These are phyloP conservation scores for Astrephomene gubernaculifera DNA, from an alignment of 139 green algal species.

Conservation along the genomic window DNA sequence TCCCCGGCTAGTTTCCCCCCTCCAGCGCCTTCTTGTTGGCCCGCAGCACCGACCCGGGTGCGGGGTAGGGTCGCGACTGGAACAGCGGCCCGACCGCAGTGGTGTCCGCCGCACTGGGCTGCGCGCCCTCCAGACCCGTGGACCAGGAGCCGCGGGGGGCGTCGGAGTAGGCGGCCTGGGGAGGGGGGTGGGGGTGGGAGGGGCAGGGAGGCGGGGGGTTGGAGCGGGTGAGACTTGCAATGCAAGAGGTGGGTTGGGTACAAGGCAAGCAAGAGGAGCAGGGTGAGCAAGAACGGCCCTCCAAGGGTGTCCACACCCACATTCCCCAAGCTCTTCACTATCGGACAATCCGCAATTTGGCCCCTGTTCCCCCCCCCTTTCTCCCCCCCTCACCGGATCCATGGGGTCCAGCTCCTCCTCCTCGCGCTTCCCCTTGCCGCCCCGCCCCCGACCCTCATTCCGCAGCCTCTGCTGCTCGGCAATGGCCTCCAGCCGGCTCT, in stretches of 20 bases:
- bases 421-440: slow-evolving; percentile 4
- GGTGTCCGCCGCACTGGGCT: slow-evolving; percentile 84
- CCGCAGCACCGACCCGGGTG: slow-evolving; percentile 71
- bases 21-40: slow-evolving; percentile 62
- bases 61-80: slow-evolving; percentile 84
- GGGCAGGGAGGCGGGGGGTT: neutral
- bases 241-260: too few species aligned
- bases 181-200: neutral
- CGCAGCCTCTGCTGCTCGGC: slow-evolving; percentile 47
- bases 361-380: neutral
- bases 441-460: slow-evolving; percentile 35
- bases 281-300: neutral
- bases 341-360: neutral
- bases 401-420: slow-evolving; percentile 77
- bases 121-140: slow-evolving; percentile 58
- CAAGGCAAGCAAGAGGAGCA: neutral
- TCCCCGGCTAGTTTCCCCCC: neutral
- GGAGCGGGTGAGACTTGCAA: too few species aligned
- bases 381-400: slow-evolving; percentile 72
- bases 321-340: neutral
- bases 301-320: neutral
- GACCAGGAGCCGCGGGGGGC: slow-evolving; percentile 72
- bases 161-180: slow-evolving; percentile 80
- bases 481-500: slow-evolving; percentile 50
- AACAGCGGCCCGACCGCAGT: slow-evolving; percentile 82